These are phyloP conservation scores for Parsonsia alboflavescens DNA, from an alignment of 257 asterid species.

Conservation along the genomic window DNA sequence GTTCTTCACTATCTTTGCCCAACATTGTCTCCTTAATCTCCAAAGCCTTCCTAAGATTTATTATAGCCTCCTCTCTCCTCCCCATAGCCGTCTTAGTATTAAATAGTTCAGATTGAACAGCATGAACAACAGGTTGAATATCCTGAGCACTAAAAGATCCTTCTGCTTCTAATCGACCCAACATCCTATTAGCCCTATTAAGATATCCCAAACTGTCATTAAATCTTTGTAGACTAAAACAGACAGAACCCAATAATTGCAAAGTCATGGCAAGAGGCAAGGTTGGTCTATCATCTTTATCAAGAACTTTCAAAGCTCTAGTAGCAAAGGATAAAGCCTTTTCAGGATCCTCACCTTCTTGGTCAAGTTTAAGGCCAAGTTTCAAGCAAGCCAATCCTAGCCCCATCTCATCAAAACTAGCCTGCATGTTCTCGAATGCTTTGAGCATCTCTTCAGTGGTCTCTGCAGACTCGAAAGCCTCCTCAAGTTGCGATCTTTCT, in stretches of 20 bases:
- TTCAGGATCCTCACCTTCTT: slow-evolving; percentile 71
- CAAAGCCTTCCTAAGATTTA: slow-evolving; percentile 66
- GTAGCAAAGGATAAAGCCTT: slow-evolving; percentile 56
- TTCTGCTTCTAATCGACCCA: slow-evolving; percentile 48
- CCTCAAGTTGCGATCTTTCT: slow-evolving; percentile 65
- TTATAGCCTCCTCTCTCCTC: slow-evolving; percentile 83
- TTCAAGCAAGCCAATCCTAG: slow-evolving; percentile 79
- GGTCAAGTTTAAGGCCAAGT: slow-evolving; percentile 78
- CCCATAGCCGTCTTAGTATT: slow-evolving; percentile 87
- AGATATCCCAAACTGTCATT: slow-evolving; percentile 81
- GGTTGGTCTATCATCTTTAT: slow-evolving; percentile 45
- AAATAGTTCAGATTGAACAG: slow-evolving; percentile 67
- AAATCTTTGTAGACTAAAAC: slow-evolving; percentile 55
- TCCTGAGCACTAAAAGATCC: slow-evolving; percentile 41
- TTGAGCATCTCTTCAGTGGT: slow-evolving; percentile 68
- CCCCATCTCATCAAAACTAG: slow-evolving; percentile 55
- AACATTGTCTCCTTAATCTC: slow-evolving; percentile 71
- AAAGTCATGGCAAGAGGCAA: slow-evolving; percentile 84
- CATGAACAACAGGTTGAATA: slow-evolving; percentile 61
- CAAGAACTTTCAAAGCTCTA: slow-evolving; percentile 64
- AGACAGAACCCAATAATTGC: slow-evolving; percentile 78
- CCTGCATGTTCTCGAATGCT: slow-evolving; percentile 66
- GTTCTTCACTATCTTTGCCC: slow-evolving; percentile 62
- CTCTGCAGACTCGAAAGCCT: slow-evolving; percentile 80
- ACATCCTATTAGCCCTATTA: slow-evolving; percentile 72